Evolutionary conservation across 2,329 filamentous ascomycete genomes (phyloP).

Genomic region (Microsporum audouinii): DNA sequence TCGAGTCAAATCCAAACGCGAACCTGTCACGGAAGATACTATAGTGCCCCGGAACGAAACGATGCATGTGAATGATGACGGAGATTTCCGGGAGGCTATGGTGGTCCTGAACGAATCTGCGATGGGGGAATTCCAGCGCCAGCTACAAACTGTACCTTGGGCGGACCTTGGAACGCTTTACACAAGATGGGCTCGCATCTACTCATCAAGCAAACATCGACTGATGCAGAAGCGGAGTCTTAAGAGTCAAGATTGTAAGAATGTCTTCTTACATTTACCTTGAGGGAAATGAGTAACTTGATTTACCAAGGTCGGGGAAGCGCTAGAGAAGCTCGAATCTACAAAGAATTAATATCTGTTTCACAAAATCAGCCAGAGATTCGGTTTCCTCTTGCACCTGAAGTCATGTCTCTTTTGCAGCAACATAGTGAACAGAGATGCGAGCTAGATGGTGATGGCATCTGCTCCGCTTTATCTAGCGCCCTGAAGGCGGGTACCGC

Average conservation of each 20-base stretch:
- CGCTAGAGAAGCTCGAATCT: background rate
- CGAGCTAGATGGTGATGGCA: background rate
- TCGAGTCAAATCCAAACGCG: background rate
- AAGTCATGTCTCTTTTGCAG: constrained; percentile 11
- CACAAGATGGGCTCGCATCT: constrained; percentile 6
- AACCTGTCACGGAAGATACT: background rate
- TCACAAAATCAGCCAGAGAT: constrained; percentile 3
- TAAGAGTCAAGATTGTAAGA: constrained; percentile 9
- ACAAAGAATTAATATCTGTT: background rate
- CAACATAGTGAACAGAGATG: background rate
- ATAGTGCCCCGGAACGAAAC: background rate
- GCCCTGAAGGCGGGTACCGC: constrained; percentile 4
- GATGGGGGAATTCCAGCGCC: constrained; percentile 1
- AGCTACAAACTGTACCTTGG: constrained; percentile 4
- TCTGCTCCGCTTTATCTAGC: constrained; percentile 2
- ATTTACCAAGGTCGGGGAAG: background rate
- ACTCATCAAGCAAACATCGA: constrained; percentile 1
- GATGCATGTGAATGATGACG: constrained; percentile 6
- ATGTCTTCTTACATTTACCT: too few species aligned
- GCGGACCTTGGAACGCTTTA: constrained; percentile 5
- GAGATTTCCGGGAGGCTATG: constrained; percentile 8
- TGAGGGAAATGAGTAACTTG: too few species aligned
- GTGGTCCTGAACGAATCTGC: constrained; percentile 8
- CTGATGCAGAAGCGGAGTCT: constrained; percentile 6
- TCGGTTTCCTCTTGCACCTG: constrained; percentile 9